phyloP scores from a whole-genome alignment of 768 basidiomycete species.

The Pholiota microspora region DNA sequence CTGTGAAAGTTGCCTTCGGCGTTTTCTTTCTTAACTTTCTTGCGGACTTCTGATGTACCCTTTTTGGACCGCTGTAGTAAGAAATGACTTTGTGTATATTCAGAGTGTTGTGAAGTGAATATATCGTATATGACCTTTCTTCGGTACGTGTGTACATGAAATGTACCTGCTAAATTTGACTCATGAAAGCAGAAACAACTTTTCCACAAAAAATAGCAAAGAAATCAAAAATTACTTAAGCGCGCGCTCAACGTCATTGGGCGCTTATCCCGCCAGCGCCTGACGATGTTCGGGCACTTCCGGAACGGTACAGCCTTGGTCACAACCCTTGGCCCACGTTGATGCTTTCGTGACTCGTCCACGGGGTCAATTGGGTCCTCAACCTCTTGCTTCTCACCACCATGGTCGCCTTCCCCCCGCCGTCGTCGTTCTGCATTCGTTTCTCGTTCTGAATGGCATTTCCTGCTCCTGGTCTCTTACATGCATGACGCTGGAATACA shows the following conservation, averaged over 20 bases:
- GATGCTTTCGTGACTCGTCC: not conserved
- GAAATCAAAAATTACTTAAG: not conserved
- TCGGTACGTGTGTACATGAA: not conserved
- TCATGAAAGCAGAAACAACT: not conserved
- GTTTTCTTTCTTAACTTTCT: not conserved
- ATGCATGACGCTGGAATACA: not conserved
- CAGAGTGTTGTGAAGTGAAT: too few species aligned
- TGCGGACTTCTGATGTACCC: not conserved
- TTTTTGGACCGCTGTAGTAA: not conserved
- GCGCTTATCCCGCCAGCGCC: constrained; percentile 2
- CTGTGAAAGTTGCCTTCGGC: not conserved
- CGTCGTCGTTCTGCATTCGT: not conserved
- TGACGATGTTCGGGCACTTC: not conserved
- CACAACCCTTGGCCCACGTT: constrained; percentile 3
- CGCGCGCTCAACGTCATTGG: not conserved
- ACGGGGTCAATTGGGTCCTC: not conserved
- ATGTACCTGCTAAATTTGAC: not conserved
- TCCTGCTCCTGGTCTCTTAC: not conserved
- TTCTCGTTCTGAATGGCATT: not conserved
- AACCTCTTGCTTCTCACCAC: constrained; percentile 7
- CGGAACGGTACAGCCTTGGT: constrained; percentile 3
- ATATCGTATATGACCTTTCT: not conserved
- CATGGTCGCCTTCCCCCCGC: not conserved
- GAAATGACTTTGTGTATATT: not conserved
- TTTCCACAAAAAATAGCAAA: not conserved